Conservation (phyloP, 2,329 filamentous ascomycete species). For the Pestalotiopsis sp. region DNA sequence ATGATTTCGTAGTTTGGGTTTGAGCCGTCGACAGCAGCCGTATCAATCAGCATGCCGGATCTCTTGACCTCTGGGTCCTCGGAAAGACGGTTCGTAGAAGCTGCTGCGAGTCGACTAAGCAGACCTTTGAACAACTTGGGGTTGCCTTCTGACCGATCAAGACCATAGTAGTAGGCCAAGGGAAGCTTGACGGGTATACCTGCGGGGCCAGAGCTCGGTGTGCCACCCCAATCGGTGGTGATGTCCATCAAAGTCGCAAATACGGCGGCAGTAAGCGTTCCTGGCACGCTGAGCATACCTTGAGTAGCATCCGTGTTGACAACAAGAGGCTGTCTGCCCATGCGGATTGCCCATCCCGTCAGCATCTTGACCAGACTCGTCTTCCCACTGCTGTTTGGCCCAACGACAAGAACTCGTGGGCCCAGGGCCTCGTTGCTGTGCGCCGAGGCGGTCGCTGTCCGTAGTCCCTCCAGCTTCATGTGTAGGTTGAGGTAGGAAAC, state of each 20-base stretch:
- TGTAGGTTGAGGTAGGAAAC: constrained; percentile 83
- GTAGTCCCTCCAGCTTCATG: constrained; percentile 77
- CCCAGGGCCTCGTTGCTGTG: constrained; percentile 50
- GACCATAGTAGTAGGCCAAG: constrained; percentile 86
- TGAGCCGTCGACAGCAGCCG: constrained; percentile 69
- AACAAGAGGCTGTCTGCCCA: constrained; percentile 74
- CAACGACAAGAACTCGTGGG: constrained; percentile 83
- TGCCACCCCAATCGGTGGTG: constrained; percentile 80
- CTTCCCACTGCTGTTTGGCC: constrained; percentile 79
- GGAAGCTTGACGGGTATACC: constrained; percentile 89
- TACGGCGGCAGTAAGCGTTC: constrained; percentile 82
- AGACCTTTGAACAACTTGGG: constrained; percentile 73
- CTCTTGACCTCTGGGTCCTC: constrained; percentile 73
- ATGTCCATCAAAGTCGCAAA: constrained; percentile 88
- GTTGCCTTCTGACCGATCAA: constrained; percentile 73
- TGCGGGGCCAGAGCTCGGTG: constrained; percentile 88
- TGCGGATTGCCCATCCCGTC: constrained; percentile 77
- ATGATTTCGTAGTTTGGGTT: constrained; percentile 75
- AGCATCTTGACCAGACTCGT: constrained; percentile 78
- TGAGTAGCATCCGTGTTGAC: constrained; percentile 86
- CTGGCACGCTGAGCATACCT: constrained; percentile 76
- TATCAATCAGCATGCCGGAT: constrained; percentile 85
- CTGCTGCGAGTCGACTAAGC: constrained; percentile 75
- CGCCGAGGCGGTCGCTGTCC: constrained; percentile 58
- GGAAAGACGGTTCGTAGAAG: constrained; percentile 75